A percentile compares a stretch with the other conserved stretches of the same genome.
phyloP scores from a whole-genome alignment of 176 grass and related monocot genomes.

The Miscanthus lutarioriparius region DNA sequence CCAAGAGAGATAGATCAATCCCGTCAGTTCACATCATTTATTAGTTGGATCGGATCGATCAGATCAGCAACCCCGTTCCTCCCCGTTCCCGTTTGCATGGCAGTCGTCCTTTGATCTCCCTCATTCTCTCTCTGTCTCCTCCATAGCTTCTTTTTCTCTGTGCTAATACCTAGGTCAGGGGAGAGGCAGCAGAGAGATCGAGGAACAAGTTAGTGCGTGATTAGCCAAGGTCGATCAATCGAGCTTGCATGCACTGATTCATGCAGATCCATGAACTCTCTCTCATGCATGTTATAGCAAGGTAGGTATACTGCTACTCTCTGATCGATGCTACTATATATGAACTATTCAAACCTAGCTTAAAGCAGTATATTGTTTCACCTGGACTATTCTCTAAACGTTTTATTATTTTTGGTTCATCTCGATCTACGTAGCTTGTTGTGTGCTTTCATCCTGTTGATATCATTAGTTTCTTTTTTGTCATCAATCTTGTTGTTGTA shows the following conservation, averaged over 20 bases:
- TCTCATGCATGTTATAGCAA: neutral
- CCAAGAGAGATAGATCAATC: neutral
- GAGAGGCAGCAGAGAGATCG: neutral
- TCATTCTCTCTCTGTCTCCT: neutral
- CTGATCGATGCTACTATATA: neutral
- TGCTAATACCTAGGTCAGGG: neutral
- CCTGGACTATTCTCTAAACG: neutral
- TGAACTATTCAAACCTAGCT: neutral
- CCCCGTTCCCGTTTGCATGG: slow-evolving; percentile 38
- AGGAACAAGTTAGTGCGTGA: neutral
- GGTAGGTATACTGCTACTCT: slow-evolving; percentile 27
- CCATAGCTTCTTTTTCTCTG: neutral
- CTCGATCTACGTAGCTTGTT: neutral
- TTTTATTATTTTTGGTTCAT: neutral
- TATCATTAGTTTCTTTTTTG: neutral
- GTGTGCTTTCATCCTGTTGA: neutral
- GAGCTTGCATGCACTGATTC: neutral
- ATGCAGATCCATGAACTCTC: neutral
- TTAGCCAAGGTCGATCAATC: neutral
- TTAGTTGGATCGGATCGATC: neutral
- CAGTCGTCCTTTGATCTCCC: neutral
- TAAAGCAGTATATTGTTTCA: neutral
- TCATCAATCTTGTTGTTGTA: neutral
- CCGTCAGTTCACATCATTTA: slow-evolving; percentile 8
- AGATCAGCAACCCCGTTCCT: slow-evolving; percentile 42